Evolutionary conservation across 306 rosid species (phyloP), one percentile per base, ranked within the genome.

Genomic region (Castanospermum australe): DNA sequence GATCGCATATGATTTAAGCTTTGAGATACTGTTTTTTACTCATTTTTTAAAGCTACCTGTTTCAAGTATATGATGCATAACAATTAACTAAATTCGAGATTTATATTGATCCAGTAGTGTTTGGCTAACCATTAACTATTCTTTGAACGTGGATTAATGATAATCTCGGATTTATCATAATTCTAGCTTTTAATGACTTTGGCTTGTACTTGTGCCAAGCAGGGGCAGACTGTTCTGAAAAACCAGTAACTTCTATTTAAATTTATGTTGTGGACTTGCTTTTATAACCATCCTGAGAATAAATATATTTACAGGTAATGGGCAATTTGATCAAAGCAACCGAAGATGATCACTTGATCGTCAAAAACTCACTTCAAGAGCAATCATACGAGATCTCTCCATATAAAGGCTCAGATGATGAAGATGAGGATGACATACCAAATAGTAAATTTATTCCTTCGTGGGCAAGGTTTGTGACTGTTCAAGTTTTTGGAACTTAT

Each of bases 321-420:
- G 60, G 61, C 61, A 42, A 77, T 86, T 25, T 74, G 8, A 80
- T 64, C 70, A 79, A 84, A 88, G 82, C 72, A 48, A 69, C 51
- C 21, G 78, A 52, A 79, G 80, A 71, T 52, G 76, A 73, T 51
- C 79, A 74, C 54, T 69, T 67, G 73, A 52, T 76, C 64, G 41
- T 61, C 25, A 55, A 59, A 48, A 75, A 82, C 62, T 67, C 85
- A 33, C 55, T 64, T 81, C 77, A 77, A 74, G 94, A 91, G 80
- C 88, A 79, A 79, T 90, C 97, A 33, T 96, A 96, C 56, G 96
- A 93, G 14, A 91, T 96, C 55, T 93, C 97, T 80, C 99, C 99
- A 8, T 96, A 90, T 78, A 96, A 88, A 83, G 89, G 68, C 54
- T 93, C 98, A 54, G 99, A 96, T 79, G 98, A 96, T 68, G 99